Evolutionary conservation across 352 stramenopile species (phyloP).

Genomic region (Peronospora tabacina): DNA sequence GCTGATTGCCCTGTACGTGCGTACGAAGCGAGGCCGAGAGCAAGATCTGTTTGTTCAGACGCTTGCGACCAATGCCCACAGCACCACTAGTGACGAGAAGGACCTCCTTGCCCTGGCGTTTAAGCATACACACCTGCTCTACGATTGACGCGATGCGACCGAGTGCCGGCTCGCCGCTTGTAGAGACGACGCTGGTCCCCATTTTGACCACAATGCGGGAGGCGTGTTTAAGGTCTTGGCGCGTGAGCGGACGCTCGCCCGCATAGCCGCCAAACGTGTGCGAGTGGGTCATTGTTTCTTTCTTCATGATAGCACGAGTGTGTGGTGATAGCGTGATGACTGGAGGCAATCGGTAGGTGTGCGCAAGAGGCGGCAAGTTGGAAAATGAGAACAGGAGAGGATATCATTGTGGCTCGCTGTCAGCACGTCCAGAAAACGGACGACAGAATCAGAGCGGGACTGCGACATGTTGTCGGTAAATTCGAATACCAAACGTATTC

Average conservation of each 20-base stretch:
- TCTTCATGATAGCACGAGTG: constrained; percentile 27
- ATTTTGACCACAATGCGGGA: constrained; percentile 93
- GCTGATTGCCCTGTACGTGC: constrained; percentile 84
- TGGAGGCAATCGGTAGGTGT: too few species aligned
- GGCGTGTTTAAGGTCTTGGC: constrained; percentile 64
- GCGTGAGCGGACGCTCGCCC: constrained; percentile 45
- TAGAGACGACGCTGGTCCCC: constrained; percentile 92
- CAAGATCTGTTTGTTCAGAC: constrained; percentile 91
- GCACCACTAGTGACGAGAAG: constrained; percentile 87
- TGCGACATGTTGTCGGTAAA: constrained; percentile 14
- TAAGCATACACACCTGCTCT: constrained; percentile 91
- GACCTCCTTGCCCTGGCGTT: constrained; percentile 86
- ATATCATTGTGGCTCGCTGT: constrained; percentile 8
- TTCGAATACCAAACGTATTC: background rate
- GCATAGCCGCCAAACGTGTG: constrained; percentile 32
- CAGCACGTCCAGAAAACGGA: constrained; percentile 5
- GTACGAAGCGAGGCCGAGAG: constrained; percentile 80
- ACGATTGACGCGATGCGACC: constrained; percentile 87
- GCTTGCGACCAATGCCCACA: constrained; percentile 90
- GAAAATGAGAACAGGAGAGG: constrained; percentile 23
- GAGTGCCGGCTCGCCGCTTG: constrained; percentile 87
- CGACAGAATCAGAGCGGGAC: background rate
- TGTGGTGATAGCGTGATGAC: background rate
- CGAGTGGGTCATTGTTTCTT: constrained; percentile 48
- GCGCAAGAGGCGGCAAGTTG: constrained; percentile 10